Evolutionary conservation across 1,284 basidiomycete species (phyloP).

Genomic region (Sanghuangporus weigelae): DNA sequence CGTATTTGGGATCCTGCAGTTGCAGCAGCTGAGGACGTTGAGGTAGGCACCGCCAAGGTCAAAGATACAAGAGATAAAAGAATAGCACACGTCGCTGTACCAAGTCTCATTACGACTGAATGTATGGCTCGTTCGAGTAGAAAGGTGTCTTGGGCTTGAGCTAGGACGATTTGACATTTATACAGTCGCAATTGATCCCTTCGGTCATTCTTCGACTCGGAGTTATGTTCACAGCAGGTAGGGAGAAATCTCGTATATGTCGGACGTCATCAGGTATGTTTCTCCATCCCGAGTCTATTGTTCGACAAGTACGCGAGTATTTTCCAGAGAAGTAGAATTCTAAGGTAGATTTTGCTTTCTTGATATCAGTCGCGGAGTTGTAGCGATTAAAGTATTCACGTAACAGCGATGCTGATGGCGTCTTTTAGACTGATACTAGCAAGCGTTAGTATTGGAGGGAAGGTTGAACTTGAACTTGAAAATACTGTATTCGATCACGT

Average conservation of each 20-base stretch:
- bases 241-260: conserved; percentile 5
- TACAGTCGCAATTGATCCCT: not conserved
- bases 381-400: too few species aligned
- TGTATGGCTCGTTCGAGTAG: not conserved
- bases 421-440: too few species aligned
- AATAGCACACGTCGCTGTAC: not conserved
- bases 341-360: too few species aligned
- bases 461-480: too few species aligned
- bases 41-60: conserved; percentile 27
- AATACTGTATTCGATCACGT: not conserved
- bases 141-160: not conserved
- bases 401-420: too few species aligned
- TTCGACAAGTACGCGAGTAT: not conserved
- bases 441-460: too few species aligned
- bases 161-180: not conserved
- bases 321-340: not conserved
- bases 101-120: conserved; percentile 3
- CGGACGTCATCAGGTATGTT: not conserved
- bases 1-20: conserved; percentile 52
- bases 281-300: not conserved
- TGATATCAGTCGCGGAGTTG: too few species aligned
- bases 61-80: conserved; percentile 6
- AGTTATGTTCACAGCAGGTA: not conserved
- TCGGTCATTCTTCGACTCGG: not conserved
- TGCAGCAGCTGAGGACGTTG: conserved; percentile 37